Evolutionary conservation across 768 basidiomycete genomes (phyloP).

Genomic region (Cubamyces sp.): DNA sequence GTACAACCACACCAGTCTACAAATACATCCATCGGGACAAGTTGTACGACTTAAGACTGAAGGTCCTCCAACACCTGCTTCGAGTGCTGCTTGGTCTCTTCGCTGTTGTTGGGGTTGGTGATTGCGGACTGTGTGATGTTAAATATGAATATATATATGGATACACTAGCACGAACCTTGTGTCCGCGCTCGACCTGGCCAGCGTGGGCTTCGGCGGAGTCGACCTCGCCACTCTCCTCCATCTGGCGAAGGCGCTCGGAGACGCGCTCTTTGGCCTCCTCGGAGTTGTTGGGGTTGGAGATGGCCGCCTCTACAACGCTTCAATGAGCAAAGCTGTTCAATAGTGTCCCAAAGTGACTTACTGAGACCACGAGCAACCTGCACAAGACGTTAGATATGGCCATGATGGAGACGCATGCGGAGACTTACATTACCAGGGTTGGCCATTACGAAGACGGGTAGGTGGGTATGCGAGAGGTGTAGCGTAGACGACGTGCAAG

Average conservation of each 20-base stretch:
- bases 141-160: too few species aligned
- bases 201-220: conserved; percentile 19
- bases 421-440: conserved; percentile 27
- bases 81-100: conserved; percentile 32
- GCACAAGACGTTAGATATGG: background rate
- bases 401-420: background rate
- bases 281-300: conserved; percentile 26
- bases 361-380: conserved; percentile 28
- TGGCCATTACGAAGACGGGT: conserved; percentile 15
- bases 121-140: conserved; percentile 20
- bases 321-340: too few species aligned
- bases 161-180: conserved; percentile 11
- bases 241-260: conserved; percentile 17
- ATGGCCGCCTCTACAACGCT: conserved; percentile 23
- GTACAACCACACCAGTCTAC: too few species aligned
- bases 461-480: background rate
- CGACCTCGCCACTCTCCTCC: conserved; percentile 17
- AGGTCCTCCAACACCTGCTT: conserved; percentile 23
- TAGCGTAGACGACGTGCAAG: too few species aligned
- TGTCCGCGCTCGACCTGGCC: conserved; percentile 24
- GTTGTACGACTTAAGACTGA: background rate
- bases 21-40: too few species aligned
- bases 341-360: too few species aligned
- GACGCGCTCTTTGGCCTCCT: conserved; percentile 25
- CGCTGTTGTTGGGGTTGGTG: conserved; percentile 29